Evolutionary conservation across 129 eudicot species (phyloP).

Genomic region (Lactuca saligna): DNA sequence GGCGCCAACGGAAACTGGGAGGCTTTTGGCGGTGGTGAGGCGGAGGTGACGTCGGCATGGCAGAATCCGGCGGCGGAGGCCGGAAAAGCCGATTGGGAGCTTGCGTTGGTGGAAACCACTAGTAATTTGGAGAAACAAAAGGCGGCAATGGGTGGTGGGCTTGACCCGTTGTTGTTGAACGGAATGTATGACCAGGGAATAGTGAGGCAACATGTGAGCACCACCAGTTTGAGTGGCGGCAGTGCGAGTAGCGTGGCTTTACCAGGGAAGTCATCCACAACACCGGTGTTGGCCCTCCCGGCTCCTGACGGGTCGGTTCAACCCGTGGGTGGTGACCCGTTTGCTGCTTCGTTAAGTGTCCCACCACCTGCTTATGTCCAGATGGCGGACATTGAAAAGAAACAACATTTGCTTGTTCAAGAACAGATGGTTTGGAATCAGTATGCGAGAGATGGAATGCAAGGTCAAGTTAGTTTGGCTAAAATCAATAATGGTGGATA

Average conservation of each 20-base stretch:
- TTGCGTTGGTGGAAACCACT: conserved; percentile 80
- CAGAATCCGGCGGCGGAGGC: conserved; percentile 75
- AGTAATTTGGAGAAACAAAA: conserved; percentile 67
- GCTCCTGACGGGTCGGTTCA: conserved; percentile 83
- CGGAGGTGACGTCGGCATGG: conserved; percentile 82
- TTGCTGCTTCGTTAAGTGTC: conserved; percentile 72
- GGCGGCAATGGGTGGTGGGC: conserved; percentile 72
- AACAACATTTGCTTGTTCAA: conserved; percentile 78
- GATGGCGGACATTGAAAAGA: conserved; percentile 91
- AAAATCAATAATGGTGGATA: conserved; percentile 58
- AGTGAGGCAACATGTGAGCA: conserved; percentile 68
- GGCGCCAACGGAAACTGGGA: conserved; percentile 64
- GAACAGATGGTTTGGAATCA: conserved; percentile 94
- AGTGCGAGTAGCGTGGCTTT: conserved; percentile 92
- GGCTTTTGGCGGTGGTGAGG: conserved; percentile 55
- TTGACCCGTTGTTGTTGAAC: conserved; percentile 69
- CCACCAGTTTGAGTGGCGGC: conserved; percentile 67
- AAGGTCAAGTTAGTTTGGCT: conserved; percentile 74
- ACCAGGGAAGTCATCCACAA: conserved; percentile 44
- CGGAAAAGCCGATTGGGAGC: conserved; percentile 92
- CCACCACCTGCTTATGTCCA: conserved; percentile 96
- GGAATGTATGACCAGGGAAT: conserved; percentile 89
- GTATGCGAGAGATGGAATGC: conserved; percentile 79
- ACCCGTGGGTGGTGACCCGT: conserved; percentile 75
- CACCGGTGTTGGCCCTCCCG: conserved; percentile 80